Evolutionary conservation across 2,329 filamentous ascomycete genomes (phyloP), one percentile per base, ranked within the genome.

Genomic region (Teratosphaeria viscida): DNA sequence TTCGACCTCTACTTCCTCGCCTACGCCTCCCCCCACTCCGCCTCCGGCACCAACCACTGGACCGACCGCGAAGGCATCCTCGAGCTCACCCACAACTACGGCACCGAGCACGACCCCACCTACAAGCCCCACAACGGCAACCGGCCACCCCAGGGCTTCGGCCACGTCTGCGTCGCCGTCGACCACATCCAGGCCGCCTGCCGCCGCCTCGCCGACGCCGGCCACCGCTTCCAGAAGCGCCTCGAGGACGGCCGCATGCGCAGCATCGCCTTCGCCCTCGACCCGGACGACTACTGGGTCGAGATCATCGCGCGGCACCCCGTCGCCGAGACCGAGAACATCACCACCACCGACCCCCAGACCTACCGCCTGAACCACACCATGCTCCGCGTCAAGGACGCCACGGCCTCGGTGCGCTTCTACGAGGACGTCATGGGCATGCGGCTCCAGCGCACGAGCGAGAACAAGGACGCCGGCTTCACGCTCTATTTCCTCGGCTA

Each of bases 1-100:
- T 97, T 97, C 75, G 90, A 94, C 69, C 84, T 96, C 32, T 97
- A 97, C 80, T 97, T 97, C 78, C 81, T 99, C 61, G 91, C 87
- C 61, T 97, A 95, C 77, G 87, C 96, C 72, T 83, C 84, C 35
- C 84, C 90, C 10, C 79, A 82, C 43, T 88, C 92, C 14, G 77
- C 84, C n/a, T 94, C 89, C 10, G 79, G 82, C 60, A 88, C 86
- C 68, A 85, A 85, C 64, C 83, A 86, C 70, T 92, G 87, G 78
- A 84, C 82, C 5, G 90, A 96, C 75, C 87, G 94, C 58, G 69
- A 73, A 57, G 71, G 94, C 54, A 82, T 97, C 49, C 85, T 99
- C 65, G 94, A 99, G 76, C 82, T 99, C 64, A 86, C 83, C 7
- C 84, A 87, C 76, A 87, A 87, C 74, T 91, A 96, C 75, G 94